Evolutionary conservation across 2,329 filamentous ascomycete species (phyloP), one percentile per base, ranked within the genome.

Genomic region (Ceratocystis ficicola): DNA sequence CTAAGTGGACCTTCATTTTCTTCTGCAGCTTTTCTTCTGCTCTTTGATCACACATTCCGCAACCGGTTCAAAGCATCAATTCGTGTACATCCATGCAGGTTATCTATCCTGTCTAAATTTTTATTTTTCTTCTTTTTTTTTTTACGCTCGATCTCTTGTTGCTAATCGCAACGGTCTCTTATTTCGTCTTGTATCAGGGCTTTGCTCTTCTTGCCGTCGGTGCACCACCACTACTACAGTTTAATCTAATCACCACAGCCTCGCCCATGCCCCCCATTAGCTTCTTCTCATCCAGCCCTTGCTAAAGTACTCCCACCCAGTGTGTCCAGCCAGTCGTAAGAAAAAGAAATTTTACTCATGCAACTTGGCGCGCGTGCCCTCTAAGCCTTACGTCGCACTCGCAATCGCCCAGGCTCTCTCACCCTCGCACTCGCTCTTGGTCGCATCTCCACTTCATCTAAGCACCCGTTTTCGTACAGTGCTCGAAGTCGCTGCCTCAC

Each of bases 1-100:
- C 52, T 15, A 30, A 57, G 55, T n/a, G 22, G 55, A 59, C 25
- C 55, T 59, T 30, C 55, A 59, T 59, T 59, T 59, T 59, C 55
- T 36, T 59, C 55, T 12, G 28, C 25, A 25, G 15, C 22, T 17
- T 32, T 36, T 57, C 52, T 57, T 17, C 25, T 32, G 28, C 48
- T 25, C 48, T 52, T 4, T 25, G 1, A 30, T 57, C 50, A 25
- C 20, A 30, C 22, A 48, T 17, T 12, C 36, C 8, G 15, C 55
- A 36, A 59, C 55, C 55, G 6, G 55, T 28, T 30, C 28, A 22
- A 52, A n/a, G 22, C 48, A 25, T 52, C 36, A 41, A 41, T 41
- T 41, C 36, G 36, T 41, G 36, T 15, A 41, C 36, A 41, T 41
- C 36, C 36, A 41, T 10, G 3, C 36, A 41, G 3, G 3, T 41